phyloP scores from a whole-genome alignment of 169 alveolate genomes.

The Eimeria necatrix region DNA sequence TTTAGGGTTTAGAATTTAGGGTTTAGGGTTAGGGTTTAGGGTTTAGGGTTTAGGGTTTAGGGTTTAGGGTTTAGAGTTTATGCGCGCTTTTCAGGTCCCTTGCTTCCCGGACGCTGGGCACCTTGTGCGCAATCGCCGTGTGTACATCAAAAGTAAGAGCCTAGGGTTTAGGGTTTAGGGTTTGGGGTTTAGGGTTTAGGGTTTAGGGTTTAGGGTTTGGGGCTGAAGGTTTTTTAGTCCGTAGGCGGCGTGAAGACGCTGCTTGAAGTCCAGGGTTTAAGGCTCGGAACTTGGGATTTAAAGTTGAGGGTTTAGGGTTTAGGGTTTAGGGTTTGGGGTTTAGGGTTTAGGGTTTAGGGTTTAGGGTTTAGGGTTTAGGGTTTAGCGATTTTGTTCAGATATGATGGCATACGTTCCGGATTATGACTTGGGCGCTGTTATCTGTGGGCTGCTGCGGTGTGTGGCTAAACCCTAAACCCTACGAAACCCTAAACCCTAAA shows the following conservation, averaged over 20 bases:
- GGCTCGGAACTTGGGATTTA: background rate
- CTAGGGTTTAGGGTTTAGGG: background rate
- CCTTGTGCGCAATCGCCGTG: slow-evolving; percentile 62
- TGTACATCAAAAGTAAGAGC: slow-evolving; percentile 64
- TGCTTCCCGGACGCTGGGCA: slow-evolving; percentile 68
- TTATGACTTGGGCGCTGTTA: background rate
- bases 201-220: background rate
- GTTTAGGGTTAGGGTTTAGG: too few relatives aligned
- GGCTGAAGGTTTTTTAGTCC: too few relatives aligned
- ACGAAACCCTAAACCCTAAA: slow-evolving; percentile 7
- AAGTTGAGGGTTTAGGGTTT: slow-evolving; percentile 33
- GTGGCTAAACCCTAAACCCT: slow-evolving; percentile 3
- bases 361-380: too few relatives aligned
- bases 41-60: slow-evolving; percentile 33
- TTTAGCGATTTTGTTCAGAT: slow-evolving; percentile 1
- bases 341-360: too few relatives aligned
- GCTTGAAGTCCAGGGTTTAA: too few relatives aligned
- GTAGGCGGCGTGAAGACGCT: too few relatives aligned
- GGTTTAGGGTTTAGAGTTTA: background rate
- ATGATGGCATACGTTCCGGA: slow-evolving; percentile 58
- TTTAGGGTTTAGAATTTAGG: too few relatives aligned
- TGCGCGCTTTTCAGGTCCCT: slow-evolving; percentile 32
- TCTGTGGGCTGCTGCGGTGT: slow-evolving; percentile 26
- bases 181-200: slow-evolving; percentile 25
- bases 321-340: slow-evolving; percentile 23